Conservation (phyloP, 495 filamentous ascomycete species). For the Trichoderma asperelloides region DNA sequence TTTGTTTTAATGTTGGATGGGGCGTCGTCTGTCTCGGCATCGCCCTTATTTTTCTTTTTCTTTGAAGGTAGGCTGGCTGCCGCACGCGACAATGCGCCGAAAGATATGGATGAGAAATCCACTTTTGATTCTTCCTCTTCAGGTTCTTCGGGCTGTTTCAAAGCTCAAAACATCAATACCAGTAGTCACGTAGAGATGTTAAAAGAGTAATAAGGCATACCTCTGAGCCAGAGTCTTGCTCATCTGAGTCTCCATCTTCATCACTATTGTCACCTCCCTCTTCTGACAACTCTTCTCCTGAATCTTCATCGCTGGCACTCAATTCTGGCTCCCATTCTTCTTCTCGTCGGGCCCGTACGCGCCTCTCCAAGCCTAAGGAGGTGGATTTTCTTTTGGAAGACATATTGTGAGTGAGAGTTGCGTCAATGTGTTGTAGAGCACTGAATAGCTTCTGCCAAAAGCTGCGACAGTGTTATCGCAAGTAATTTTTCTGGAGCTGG, state of each 20-base stretch:
- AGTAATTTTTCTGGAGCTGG: not conserved
- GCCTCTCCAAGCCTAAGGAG: slow-evolving; percentile 40
- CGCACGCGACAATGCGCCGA: slow-evolving; percentile 80
- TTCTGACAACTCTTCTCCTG: slow-evolving; percentile 17
- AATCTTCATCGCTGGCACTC: slow-evolving; percentile 21
- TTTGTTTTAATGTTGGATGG: not conserved
- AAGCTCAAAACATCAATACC: not conserved
- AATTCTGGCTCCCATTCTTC: slow-evolving; percentile 45
- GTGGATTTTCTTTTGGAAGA: slow-evolving; percentile 23
- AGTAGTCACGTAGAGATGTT: slow-evolving; percentile 12
- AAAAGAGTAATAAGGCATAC: not conserved
- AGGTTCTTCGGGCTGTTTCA: slow-evolving; percentile 1
- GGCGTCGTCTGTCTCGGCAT: slow-evolving; percentile 14
- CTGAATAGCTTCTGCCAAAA: not conserved
- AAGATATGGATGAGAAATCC: slow-evolving; percentile 54
- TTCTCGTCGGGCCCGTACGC: slow-evolving; percentile 49
- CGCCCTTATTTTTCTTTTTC: slow-evolving; percentile 22
- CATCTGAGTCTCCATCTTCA: slow-evolving; percentile 18
- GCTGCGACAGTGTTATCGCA: not conserved
- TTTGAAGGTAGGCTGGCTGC: slow-evolving; percentile 50
- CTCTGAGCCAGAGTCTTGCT: slow-evolving; percentile 13
- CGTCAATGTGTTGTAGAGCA: not conserved
- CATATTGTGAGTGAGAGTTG: slow-evolving; percentile 14
- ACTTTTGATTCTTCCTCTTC: slow-evolving; percentile 18
- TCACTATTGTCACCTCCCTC: slow-evolving; percentile 22